phyloP scores from a whole-genome alignment of 805 yeast species.

The Suhomyces sp. region DNA sequence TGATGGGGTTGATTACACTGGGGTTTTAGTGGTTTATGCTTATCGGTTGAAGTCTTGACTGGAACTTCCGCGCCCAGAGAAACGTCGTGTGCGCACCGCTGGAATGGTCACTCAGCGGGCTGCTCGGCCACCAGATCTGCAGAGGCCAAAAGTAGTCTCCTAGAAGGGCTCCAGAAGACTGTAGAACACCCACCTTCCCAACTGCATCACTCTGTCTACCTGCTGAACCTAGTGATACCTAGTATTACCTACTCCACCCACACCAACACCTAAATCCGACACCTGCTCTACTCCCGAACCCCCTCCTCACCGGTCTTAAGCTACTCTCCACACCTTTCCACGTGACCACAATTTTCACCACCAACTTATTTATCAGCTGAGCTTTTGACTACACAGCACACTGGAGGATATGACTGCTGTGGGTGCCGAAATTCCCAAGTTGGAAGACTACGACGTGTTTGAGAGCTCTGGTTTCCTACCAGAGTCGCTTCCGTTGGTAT shows the following conservation, averaged over 20 bases:
- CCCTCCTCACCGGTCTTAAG: neutral
- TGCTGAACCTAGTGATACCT: no score
- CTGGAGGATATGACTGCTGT: neutral
- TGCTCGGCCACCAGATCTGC: neutral
- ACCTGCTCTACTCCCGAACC: no score
- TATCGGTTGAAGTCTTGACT: neutral
- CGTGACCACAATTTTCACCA: neutral
- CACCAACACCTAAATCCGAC: no score
- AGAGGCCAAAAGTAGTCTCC: no score
- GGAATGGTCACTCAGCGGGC: neutral
- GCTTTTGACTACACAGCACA: neutral
- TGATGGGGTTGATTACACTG: neutral
- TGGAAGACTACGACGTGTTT: slow-evolving; percentile 69
- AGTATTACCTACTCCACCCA: no score
- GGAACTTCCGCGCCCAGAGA: neutral
- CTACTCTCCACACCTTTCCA: neutral
- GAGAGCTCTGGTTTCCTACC: slow-evolving; percentile 79
- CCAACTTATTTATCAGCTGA: neutral
- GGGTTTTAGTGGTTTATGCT: neutral
- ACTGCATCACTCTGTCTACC: neutral
- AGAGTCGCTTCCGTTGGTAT: slow-evolving; percentile 54
- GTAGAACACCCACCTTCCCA: neutral
- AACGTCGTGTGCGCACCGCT: neutral
- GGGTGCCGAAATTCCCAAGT: slow-evolving; percentile 12
- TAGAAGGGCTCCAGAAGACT: no score